Percentiles rank a stretch among this genome's conserved stretches.
These are phyloP conservation scores for Scheffersomyces cryptocercus DNA, from an alignment of 1,139 yeast species.

Conservation along the genomic window DNA sequence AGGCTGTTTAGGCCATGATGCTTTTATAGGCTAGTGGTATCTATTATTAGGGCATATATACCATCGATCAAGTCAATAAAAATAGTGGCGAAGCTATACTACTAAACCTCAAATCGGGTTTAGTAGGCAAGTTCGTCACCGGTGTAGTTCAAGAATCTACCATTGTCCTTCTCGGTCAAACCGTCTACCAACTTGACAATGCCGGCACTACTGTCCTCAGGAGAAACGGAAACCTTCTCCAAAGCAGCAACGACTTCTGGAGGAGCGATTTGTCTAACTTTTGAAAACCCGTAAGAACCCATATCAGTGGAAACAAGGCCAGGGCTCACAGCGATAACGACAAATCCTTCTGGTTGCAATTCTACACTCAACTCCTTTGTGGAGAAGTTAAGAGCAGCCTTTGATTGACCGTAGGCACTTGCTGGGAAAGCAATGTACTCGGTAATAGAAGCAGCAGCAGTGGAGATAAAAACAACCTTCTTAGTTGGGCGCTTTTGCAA, in stretches of 20 bases:
- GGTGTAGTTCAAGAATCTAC: neutral
- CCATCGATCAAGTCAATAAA: too few species aligned
- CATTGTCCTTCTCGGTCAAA: neutral
- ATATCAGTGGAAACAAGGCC: conserved; percentile 32
- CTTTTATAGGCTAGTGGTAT: too few species aligned
- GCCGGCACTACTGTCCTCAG: neutral
- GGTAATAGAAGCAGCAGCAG: conserved; percentile 5
- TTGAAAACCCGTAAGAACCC: conserved; percentile 6
- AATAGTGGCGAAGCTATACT: too few species aligned
- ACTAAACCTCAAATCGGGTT: neutral
- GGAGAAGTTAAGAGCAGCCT: conserved; percentile 28
- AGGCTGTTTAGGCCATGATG: too few species aligned
- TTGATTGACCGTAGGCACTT: conserved; percentile 29
- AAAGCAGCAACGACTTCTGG: neutral
- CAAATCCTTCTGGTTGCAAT: conserved; percentile 20
- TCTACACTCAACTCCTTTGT: conserved; percentile 21
- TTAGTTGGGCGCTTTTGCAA: conserved; percentile 4
- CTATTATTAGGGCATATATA: too few species aligned
- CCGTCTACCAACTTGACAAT: neutral
- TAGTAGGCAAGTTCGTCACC: neutral
- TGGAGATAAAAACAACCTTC: conserved; percentile 5
- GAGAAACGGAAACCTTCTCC: neutral
- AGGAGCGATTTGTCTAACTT: neutral
- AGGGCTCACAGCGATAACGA: conserved; percentile 28
- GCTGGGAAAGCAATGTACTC: conserved; percentile 8